Base-by-base conservation (phyloP, 371 early-diverging fungal genomes). In the Lichtheimia corymbifera region DNA sequence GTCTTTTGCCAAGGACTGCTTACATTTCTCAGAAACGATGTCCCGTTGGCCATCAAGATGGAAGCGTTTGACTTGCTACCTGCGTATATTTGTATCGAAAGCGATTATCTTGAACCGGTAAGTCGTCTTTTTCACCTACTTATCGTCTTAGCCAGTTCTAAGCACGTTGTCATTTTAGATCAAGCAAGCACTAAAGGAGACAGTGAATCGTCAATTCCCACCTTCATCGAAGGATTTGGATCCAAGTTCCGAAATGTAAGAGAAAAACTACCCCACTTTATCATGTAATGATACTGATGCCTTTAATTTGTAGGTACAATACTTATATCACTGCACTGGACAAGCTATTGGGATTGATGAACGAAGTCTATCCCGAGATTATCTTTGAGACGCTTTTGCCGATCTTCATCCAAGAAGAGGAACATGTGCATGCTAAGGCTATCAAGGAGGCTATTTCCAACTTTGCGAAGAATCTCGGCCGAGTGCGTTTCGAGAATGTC, bases 241-340 rank as follows among this genome's bases (percentile, higher is more conserved):
- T 25, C 70, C 67, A 53, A 80, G 77, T 28, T 67, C 63, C 3
- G 52, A 56, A 20, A 50, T 41, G 63, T 63, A 52, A 45, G 63
- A 57, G 11, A 55, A 55, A 4, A 3, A 35, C 1, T 22, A 11
- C 42, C n/a, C 22, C 18, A 35, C 15, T 40, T 30, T 41, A 6
- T 9, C 49, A 18, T n/a, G 13, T 20, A 35, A 20, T 27, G 11
- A 12, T n/a, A 30, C 15, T 24, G 5, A 27, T 55, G 35, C 3
- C 7, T 35, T 11, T 11, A 2, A 11, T 35, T 11, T 11, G 11
- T 35, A 86, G 87, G 22, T 83, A 83, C 43, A 77, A 71, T 27
- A 81, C 86, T 12, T 85, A 85, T 57, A 76, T 79, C 14, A 49
- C 70, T 11, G 74, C 74, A 0, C 70, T 91, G 28, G 80, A 86